A percentile compares a stretch with the other conserved stretches of the same genome.
phyloP scores from a whole-genome alignment of 805 yeast genomes.

The Wickerhamomyces rabaulensis region DNA sequence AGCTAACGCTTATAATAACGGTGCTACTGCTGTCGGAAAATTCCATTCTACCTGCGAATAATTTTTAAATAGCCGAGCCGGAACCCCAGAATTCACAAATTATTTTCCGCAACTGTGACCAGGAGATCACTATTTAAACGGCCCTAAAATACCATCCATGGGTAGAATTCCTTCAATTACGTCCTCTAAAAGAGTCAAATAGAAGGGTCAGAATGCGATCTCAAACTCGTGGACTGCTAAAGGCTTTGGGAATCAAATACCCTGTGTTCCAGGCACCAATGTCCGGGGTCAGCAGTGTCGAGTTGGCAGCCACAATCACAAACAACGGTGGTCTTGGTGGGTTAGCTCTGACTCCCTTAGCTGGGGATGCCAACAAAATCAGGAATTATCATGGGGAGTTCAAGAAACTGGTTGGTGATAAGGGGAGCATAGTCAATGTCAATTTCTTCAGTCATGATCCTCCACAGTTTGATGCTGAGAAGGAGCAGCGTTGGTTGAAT shows the following conservation, averaged over 20 bases:
- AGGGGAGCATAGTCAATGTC: slow-evolving; percentile 29
- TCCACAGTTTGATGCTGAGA: slow-evolving; percentile 8
- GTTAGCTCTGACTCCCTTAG: slow-evolving; percentile 24
- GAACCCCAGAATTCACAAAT: too few relatives aligned
- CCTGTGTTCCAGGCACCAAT: slow-evolving; percentile 55
- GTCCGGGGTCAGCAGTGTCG: slow-evolving; percentile 49
- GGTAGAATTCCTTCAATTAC: too few relatives aligned
- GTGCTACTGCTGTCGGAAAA: too few relatives aligned
- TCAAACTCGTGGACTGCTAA: slow-evolving; percentile 12
- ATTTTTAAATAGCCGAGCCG: too few relatives aligned
- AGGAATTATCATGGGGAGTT: slow-evolving; percentile 10
- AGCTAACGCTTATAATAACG: too few relatives aligned
- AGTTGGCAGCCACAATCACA: slow-evolving; percentile 38
- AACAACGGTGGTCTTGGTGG: slow-evolving; percentile 48
- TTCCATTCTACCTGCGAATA: too few relatives aligned
- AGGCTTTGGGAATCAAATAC: slow-evolving; percentile 26
- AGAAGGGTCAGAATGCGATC: slow-evolving; percentile 15
- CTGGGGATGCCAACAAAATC: slow-evolving; percentile 11
- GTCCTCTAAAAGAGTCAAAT: too few relatives aligned
- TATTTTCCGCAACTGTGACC: too few relatives aligned
- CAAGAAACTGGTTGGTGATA: slow-evolving; percentile 4
- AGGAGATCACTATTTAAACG: too few relatives aligned
- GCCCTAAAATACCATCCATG: too few relatives aligned
- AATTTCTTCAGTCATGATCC: slow-evolving; percentile 44
- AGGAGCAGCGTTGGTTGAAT: slow-evolving; percentile 19